Base-by-base conservation (phyloP, 2,329 filamentous ascomycete species). In the Alternaria infectoria region DNA sequence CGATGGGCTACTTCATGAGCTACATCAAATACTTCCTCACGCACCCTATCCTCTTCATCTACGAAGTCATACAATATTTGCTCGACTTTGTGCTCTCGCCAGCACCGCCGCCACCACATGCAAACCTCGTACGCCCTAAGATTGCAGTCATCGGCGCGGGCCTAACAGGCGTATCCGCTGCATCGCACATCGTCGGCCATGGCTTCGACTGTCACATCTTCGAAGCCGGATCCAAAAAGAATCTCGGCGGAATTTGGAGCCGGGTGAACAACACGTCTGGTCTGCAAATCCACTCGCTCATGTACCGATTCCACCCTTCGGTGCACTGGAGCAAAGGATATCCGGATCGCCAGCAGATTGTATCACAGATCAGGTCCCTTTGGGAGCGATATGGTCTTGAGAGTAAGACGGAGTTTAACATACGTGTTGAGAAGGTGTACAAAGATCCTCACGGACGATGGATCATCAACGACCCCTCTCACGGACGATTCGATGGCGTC, bases 231-330 rank as follows among this genome's bases (percentile, higher is more conserved):
- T 79, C 84, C 5, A 83, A 88, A 66, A 85, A 91, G 15, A 84
- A 87, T 23, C 78, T 96, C 0, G 92, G 92, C 15, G 92, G 92
- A 0, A 95, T 95, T 32, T 95, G 92, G 92, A 92, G 89, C 74
- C 86, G 87, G 78, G 91, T 96, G 44, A 95, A 96, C 81, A 91
- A 91, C 55, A 94, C 91, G 0, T 94, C 91, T 0, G 88, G 91
- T 15, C 85, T 96, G 1, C 92, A 96, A 74, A 94, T 96, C 21
- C 92, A 96, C 77, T 92, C 89, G 19, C 79, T 94, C 61, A 96
- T 96, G 92, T 96, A 95, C 78, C 88, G 93, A 21, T 97, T 96
- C 77, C 91, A 95, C 69, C 93, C 93, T 0, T 91, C 90, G 0
- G 88, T 96, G 1, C 84, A 87, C 64, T 96, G 91, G 89, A 83